Percentiles rank a stretch among this genome's conserved stretches.
Evolutionary conservation across 176 grass and related monocot species (phyloP).

Genomic region (Triticum dicoccoides): DNA sequence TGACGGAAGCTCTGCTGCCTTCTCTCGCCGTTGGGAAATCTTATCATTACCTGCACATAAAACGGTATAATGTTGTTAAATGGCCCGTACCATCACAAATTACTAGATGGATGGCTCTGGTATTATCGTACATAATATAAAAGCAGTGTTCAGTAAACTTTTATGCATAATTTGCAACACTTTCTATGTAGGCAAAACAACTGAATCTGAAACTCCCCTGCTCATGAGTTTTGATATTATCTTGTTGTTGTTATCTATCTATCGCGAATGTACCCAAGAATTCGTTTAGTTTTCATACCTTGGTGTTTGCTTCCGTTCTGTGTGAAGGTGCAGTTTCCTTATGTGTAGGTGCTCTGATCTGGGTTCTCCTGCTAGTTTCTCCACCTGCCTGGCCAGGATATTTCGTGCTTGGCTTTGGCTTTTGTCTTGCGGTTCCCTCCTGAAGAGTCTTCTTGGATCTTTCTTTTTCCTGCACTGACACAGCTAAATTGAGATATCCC

Average conservation of each 20-base stretch:
- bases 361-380: constrained; percentile 19
- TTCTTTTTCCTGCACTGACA: constrained; percentile 46
- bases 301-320: constrained; percentile 48
- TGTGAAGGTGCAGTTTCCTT: constrained; percentile 33
- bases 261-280: neutral
- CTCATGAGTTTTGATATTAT: neutral
- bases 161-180: neutral
- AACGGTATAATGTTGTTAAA: neutral
- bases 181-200: neutral
- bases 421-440: constrained; percentile 23
- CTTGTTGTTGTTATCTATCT: neutral
- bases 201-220: neutral
- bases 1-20: constrained; percentile 41
- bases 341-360: constrained; percentile 21
- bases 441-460: constrained; percentile 21
- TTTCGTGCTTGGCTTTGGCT: constrained; percentile 7
- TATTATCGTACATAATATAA: neutral
- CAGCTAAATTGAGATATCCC: neutral
- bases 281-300: constrained; percentile 24
- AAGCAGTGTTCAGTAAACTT: neutral
- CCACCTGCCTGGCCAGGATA: neutral
- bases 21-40: constrained; percentile 71
- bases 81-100: neutral
- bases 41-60: constrained; percentile 63
- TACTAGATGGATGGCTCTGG: neutral